Base-by-base conservation (phyloP, 495 filamentous ascomycete genomes). In the Podospora anserina region DNA sequence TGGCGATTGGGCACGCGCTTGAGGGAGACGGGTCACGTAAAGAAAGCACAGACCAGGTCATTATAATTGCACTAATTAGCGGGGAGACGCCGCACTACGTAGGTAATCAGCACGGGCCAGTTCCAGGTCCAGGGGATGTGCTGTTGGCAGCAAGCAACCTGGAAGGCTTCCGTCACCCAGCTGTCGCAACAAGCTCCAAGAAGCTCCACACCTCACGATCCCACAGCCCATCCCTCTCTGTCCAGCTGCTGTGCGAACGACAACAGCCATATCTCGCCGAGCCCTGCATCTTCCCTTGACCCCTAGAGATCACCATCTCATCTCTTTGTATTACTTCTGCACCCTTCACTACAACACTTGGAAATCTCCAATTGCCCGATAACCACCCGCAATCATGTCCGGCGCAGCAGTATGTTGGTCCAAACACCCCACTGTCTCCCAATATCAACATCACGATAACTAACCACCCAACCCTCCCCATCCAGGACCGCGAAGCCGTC, bases 401-500 rank as follows among this genome's bases (percentile, higher is more conserved):
- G 87, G 87, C 78, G 84, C 85, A 72, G 81, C 73, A 76, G 87
- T 88, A 85, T 61, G 67, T 64, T 61, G 54, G 19, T 28, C 55
- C 19, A 26, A 15, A 66, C 23, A 23, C 66, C 68, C 66, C 54
- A 62, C 68, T 56, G 66, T 53, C 66, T 54, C 61, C 30, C 30
- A 32, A 32, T 63, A n/a, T n/a, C 34, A 15, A 53, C 30, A 32
- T 34, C 13, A n/a, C 30, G 30, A 56, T 65, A 75, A 66, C 70
- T 78, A 69, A 77, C 66, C n/a, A 13, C 30, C 34, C 28, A 56
- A 11, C 6, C 55, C 7, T 49, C 74, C 30, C 30, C 30, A 4
- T 32, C 30, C 30, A 93, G 91, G 91, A 92, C 75, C 83, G 92
- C 76, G 95, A 99, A 82, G 85, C 94, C 76, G 95, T 99, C 84